These are phyloP conservation scores for Keithomyces neogunnii DNA, from an alignment of 2,329 filamentous ascomycete species.

Conservation along the genomic window DNA sequence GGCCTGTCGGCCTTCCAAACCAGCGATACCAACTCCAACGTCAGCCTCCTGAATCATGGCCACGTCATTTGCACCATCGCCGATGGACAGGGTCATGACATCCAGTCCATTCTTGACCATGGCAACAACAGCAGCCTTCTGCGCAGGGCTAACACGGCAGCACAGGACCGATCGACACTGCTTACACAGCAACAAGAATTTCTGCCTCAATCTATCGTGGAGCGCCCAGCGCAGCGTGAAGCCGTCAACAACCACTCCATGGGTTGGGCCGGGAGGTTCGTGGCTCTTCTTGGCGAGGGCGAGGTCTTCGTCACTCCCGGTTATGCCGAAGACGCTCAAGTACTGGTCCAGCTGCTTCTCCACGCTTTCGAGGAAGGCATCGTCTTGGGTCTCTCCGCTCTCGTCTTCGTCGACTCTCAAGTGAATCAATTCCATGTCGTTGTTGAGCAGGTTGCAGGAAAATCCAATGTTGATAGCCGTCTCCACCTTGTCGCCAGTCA, in stretches of 20 bases:
- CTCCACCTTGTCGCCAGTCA: slow-evolving; percentile 97
- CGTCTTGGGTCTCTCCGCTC: slow-evolving; percentile 35
- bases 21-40: slow-evolving; percentile 92
- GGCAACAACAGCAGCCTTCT: slow-evolving; percentile 93
- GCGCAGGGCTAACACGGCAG: slow-evolving; percentile 91
- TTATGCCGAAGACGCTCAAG: slow-evolving; percentile 65
- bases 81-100: slow-evolving; percentile 91
- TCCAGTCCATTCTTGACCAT: slow-evolving; percentile 94
- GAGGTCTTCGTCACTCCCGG: slow-evolving; percentile 79
- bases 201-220: slow-evolving; percentile 74
- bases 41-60: slow-evolving; percentile 98
- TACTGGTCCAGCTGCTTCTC: slow-evolving; percentile 67
- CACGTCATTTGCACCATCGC: slow-evolving; percentile 91
- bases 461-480: slow-evolving; percentile 99
- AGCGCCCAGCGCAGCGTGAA: slow-evolving; percentile 87
- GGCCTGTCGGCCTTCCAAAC: slow-evolving; percentile 84
- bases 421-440: slow-evolving; percentile 94
- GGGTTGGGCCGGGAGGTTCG: slow-evolving; percentile 75
- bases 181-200: slow-evolving; percentile 92
- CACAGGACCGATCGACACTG: slow-evolving; percentile 95
- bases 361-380: slow-evolving; percentile 46
- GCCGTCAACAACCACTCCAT: slow-evolving; percentile 90
- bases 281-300: slow-evolving; percentile 72
- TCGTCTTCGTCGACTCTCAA: slow-evolving; percentile 77
- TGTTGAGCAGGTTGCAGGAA: slow-evolving; percentile 94